Evolutionary conservation across 306 rosid species (phyloP).

Genomic region (Albizia julibrissin): DNA sequence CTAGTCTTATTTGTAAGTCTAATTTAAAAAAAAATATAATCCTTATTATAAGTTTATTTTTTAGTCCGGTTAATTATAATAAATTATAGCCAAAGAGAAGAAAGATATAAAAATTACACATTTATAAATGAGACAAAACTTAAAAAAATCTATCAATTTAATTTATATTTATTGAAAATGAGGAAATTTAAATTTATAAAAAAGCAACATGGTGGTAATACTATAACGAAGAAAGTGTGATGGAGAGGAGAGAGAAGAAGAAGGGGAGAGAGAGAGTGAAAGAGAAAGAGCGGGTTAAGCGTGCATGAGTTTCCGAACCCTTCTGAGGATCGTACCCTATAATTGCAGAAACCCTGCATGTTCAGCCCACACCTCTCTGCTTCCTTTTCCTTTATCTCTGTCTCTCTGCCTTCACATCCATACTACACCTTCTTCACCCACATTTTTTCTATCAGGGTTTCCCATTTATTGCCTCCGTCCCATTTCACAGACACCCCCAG

Average conservation of each 20-base stretch:
- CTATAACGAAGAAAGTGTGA: no score
- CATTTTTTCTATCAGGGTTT: constrained; percentile 46
- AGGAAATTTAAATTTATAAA: no score
- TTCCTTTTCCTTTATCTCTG: constrained; percentile 36
- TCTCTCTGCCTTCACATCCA: constrained; percentile 23
- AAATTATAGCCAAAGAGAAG: no score
- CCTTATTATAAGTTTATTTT: no score
- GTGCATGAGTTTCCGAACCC: constrained; percentile 67
- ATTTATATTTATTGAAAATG: no score
- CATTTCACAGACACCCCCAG: constrained; percentile 33
- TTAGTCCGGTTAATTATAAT: no score
- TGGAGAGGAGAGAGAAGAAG: neutral
- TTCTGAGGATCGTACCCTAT: constrained; percentile 39
- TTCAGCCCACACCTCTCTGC: constrained; percentile 36
- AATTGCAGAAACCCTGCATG: constrained; percentile 18
- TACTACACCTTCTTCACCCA: constrained; percentile 30
- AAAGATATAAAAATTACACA: no score
- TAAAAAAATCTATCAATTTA: no score
- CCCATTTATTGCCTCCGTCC: constrained; percentile 47
- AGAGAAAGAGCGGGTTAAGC: neutral
- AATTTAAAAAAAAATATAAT: no score
- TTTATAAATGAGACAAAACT: no score
- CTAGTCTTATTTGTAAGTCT: no score
- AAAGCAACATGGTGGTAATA: no score
- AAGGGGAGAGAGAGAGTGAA: neutral